Percentiles rank a stretch among this genome's conserved stretches.
Evolutionary conservation across 2,329 filamentous ascomycete genomes (phyloP).

Genomic region (Balansia obtecta): DNA sequence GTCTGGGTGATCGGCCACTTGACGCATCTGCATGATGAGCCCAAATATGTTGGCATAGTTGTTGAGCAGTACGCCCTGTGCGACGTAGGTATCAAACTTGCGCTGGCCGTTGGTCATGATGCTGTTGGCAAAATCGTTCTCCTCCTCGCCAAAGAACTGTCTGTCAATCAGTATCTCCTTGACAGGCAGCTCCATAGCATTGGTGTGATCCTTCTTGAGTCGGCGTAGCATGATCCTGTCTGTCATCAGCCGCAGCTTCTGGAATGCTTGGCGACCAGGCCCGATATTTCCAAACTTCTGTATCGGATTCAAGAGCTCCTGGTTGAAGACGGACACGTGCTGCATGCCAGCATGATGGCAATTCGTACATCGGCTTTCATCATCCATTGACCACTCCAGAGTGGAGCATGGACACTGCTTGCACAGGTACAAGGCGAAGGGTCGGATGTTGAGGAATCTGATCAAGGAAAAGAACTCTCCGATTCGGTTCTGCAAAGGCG

Average conservation of each 20-base stretch:
- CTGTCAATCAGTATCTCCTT: conserved; percentile 88
- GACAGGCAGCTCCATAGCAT: conserved; percentile 90
- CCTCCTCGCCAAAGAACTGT: conserved; percentile 92
- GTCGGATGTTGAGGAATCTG: conserved; percentile 77
- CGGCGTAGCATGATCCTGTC: conserved; percentile 92
- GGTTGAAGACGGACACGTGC: conserved; percentile 62
- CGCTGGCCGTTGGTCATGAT: conserved; percentile 89
- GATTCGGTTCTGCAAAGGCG: conserved; percentile 91
- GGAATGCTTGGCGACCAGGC: conserved; percentile 57
- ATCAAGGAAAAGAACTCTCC: conserved; percentile 94
- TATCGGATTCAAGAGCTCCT: conserved; percentile 83
- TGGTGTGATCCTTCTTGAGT: conserved; percentile 84
- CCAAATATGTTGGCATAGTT: conserved; percentile 99
- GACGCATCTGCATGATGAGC: conserved; percentile 98
- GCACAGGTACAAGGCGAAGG: conserved; percentile 91
- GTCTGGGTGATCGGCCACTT: conserved; percentile 93
- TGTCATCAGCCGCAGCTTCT: conserved; percentile 77
- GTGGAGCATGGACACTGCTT: conserved; percentile 71
- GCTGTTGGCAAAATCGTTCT: conserved; percentile 87
- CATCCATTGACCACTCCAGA: conserved; percentile 72
- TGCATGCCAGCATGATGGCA: conserved; percentile 40
- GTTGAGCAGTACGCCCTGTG: conserved; percentile 85
- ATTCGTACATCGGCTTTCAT: conserved; percentile 54
- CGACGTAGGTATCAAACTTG: conserved; percentile 91
- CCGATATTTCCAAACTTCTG: conserved; percentile 47